phyloP scores from a whole-genome alignment of 129 eudicot genomes.

The sunflower (Helianthus annuus) region DNA sequence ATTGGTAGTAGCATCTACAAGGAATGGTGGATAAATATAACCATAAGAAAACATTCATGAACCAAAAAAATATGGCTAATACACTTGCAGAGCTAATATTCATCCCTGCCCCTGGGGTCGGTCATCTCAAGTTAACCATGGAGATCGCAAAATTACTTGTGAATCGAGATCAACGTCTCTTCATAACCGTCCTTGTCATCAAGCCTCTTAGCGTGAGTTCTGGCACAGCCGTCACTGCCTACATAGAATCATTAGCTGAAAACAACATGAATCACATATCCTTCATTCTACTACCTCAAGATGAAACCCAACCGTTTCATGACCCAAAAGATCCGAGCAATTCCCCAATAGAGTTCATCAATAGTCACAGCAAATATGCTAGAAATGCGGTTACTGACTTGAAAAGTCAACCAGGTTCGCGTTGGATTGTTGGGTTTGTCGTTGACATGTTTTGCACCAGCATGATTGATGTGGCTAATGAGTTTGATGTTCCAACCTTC shows the following conservation, averaged over 20 bases:
- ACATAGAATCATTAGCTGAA: constrained; percentile 27
- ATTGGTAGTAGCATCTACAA: background rate
- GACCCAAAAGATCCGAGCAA: background rate
- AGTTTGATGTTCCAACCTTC: constrained; percentile 31
- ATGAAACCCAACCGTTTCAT: background rate
- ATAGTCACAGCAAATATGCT: constrained; percentile 25
- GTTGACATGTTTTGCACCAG: constrained; percentile 26
- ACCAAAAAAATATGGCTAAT: constrained; percentile 24
- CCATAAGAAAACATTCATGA: background rate
- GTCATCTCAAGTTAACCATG: constrained; percentile 45
- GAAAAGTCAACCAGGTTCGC: constrained; percentile 1
- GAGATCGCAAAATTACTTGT: constrained; percentile 48
- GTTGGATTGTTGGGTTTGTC: constrained; percentile 25
- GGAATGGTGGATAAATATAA: background rate
- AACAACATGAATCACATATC: constrained; percentile 15
- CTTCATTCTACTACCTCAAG: constrained; percentile 37
- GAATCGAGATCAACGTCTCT: constrained; percentile 30
- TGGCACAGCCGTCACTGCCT: constrained; percentile 30
- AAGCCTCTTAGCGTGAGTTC: constrained; percentile 15
- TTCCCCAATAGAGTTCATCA: constrained; percentile 15
- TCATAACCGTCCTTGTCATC: constrained; percentile 40
- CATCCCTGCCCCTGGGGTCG: constrained; percentile 43
- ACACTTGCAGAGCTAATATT: constrained; percentile 37
- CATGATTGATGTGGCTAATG: constrained; percentile 32
- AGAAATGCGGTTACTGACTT: constrained; percentile 25